phyloP scores from a whole-genome alignment of 805 yeast genomes.

The Kodamaea neixiangensis region DNA sequence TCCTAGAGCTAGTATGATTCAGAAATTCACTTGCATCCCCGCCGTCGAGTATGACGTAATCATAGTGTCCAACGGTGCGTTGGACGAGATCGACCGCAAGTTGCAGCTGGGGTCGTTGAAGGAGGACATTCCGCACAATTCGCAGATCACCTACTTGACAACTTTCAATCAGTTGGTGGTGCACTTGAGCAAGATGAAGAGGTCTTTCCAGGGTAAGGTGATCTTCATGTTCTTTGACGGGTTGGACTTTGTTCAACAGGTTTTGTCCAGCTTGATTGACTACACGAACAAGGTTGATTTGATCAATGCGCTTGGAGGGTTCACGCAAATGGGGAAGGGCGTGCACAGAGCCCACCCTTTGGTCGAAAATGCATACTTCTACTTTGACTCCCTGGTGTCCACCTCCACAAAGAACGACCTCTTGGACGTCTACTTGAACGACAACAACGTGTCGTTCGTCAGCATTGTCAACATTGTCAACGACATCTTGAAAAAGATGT shows the following conservation, averaged over 20 bases:
- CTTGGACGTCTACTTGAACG: slow-evolving; percentile 17
- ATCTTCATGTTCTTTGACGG: slow-evolving; percentile 42
- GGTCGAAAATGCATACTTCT: slow-evolving; percentile 32
- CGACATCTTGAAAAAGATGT: slow-evolving; percentile 36
- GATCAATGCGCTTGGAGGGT: slow-evolving; percentile 5
- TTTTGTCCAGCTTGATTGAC: slow-evolving; percentile 33
- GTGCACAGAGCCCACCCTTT: neutral
- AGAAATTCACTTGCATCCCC: slow-evolving; percentile 37
- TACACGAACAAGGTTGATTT: slow-evolving; percentile 18
- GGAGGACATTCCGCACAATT: slow-evolving; percentile 23
- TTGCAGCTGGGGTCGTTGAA: slow-evolving; percentile 10
- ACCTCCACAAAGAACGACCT: slow-evolving; percentile 9
- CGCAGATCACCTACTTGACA: slow-evolving; percentile 28
- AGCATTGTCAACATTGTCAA: slow-evolving; percentile 31
- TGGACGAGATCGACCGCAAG: slow-evolving; percentile 30
- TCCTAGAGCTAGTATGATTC: slow-evolving; percentile 26
- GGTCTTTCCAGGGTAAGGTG: slow-evolving; percentile 29
- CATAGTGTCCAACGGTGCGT: slow-evolving; percentile 37
- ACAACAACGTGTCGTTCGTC: slow-evolving; percentile 21
- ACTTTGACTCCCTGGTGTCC: slow-evolving; percentile 32
- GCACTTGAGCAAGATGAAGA: slow-evolving; percentile 16
- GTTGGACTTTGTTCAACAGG: slow-evolving; percentile 30
- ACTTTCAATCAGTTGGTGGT: slow-evolving; percentile 21
- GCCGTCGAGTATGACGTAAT: slow-evolving; percentile 33
- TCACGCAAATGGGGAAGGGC: neutral